A percentile compares a stretch with the other conserved stretches of the same genome.
phyloP scores from a whole-genome alignment of 805 yeast species.

The Hyphopichia homilentoma region DNA sequence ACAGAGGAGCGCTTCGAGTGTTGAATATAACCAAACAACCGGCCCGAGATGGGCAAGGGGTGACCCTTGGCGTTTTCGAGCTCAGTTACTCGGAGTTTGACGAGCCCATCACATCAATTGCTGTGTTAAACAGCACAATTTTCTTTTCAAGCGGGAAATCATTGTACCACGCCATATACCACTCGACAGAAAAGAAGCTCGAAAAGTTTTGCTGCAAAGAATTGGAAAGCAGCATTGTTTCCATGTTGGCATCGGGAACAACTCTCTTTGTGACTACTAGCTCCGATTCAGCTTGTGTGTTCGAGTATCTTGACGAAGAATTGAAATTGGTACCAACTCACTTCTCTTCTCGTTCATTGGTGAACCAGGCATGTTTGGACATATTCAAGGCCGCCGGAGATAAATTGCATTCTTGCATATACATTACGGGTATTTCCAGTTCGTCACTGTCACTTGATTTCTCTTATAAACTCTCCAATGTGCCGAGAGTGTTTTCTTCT shows the following conservation, averaged over 20 bases:
- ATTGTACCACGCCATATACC: too few species aligned
- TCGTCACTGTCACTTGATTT: constrained; percentile 6
- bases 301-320: constrained; percentile 13
- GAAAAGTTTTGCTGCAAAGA: too few species aligned
- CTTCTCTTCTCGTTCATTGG: constrained; percentile 28
- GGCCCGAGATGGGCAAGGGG: constrained; percentile 9
- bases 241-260: background rate
- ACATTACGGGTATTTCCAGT: constrained; percentile 17
- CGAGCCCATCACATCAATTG: constrained; percentile 30
- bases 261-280: constrained; percentile 25
- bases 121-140: constrained; percentile 29
- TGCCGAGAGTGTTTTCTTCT: constrained; percentile 30
- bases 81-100: constrained; percentile 28
- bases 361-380: constrained; percentile 24
- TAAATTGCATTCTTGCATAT: constrained; percentile 30
- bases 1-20: constrained; percentile 30
- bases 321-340: constrained; percentile 21
- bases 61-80: constrained; percentile 21
- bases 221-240: constrained; percentile 9
- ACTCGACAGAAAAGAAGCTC: too few species aligned
- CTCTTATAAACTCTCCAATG: constrained; percentile 19
- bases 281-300: constrained; percentile 32
- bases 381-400: constrained; percentile 28
- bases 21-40: constrained; percentile 24
- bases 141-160: constrained; percentile 29